Evolutionary conservation across 177 flowering plant genomes (phyloP), one percentile per base, ranked within the genome.

Genomic region (Telopea speciosissima): DNA sequence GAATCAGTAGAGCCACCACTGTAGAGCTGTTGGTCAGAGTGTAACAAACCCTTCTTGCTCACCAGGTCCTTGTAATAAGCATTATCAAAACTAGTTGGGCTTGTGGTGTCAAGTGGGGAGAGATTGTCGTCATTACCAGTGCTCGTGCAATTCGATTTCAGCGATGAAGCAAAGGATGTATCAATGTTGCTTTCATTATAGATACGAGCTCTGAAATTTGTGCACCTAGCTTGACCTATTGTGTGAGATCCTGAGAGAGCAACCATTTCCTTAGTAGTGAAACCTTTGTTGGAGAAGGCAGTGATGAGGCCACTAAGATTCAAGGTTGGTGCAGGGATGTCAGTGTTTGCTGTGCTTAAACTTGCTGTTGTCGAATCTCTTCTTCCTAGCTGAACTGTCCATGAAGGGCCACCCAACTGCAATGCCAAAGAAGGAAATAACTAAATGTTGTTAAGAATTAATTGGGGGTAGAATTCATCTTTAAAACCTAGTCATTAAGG

Each of bases 181-280:
- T 77, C 63, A 0, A 84, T 80, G 79, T 75, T 76, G 65, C 22
- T 76, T n/a, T 81, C 87, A 25, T 77, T 79, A 75, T 82, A 78
- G 45, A 81, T 24, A 0, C 82, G 72, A 14, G 42, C 11, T 26
- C 85, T 67, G 52, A 84, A 84, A 0, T 24, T 24, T 19, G 63
- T 19, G 75, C 87, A 84, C 68, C 81, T 79, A 8, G 87, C 84
- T 73, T 75, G 82, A 3, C 85, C 87, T 62, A 84, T 81, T 6
- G 87, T 81, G 62, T 84, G 87, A 54, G 80, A 52, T 33, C 85
- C 85, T 71, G 83, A 81, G 14, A 83, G 81, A 17, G 85, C 83
- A 12, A 83, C 85, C 77, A 83, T 63, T 68, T 83, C 83, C 25
- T 73, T 70, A 13, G 76, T 54, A 21, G 64, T 71, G 61, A 83